These are phyloP conservation scores for Nothomitra cinnamomea DNA, from an alignment of 2,329 filamentous ascomycete species.

Conservation along the genomic window DNA sequence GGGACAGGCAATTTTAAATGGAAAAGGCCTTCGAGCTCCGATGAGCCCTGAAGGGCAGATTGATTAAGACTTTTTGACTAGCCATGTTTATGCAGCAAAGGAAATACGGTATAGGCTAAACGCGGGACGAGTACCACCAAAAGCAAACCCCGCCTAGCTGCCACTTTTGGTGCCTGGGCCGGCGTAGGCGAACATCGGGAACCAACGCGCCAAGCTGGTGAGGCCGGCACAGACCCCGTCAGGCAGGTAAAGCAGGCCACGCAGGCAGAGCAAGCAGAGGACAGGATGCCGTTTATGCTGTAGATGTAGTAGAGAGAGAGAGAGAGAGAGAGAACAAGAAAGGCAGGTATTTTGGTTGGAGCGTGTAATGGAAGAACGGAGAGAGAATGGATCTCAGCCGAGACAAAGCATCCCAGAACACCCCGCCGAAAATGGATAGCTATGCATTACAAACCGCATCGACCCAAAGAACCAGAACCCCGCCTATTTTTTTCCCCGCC, in stretches of 20 bases:
- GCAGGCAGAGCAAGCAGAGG: too few relatives aligned
- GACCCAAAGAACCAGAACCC: neutral
- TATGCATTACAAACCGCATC: neutral
- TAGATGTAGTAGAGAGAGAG: too few relatives aligned
- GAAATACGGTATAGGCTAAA: neutral
- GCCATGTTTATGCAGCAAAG: neutral
- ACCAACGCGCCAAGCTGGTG: too few relatives aligned
- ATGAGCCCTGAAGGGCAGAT: neutral
- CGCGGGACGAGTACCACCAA: neutral
- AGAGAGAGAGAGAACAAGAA: neutral
- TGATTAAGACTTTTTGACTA: neutral
- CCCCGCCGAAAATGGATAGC: constrained; percentile 3
- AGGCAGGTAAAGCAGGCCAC: too few relatives aligned
- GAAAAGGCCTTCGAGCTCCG: neutral
- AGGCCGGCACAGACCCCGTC: too few relatives aligned
- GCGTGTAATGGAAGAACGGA: too few relatives aligned
- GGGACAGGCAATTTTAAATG: neutral
- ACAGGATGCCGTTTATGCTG: too few relatives aligned
- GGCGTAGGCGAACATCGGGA: too few relatives aligned
- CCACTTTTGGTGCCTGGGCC: too few relatives aligned
- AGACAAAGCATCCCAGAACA: neutral
- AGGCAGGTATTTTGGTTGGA: too few relatives aligned
- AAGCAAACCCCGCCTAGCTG: neutral
- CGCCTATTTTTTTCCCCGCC: neutral
- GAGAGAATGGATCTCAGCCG: too few relatives aligned